Percentiles rank a stretch among this genome's conserved stretches.
Conservation (phyloP, 768 basidiomycete genomes). For the Phylloporus sp. region DNA sequence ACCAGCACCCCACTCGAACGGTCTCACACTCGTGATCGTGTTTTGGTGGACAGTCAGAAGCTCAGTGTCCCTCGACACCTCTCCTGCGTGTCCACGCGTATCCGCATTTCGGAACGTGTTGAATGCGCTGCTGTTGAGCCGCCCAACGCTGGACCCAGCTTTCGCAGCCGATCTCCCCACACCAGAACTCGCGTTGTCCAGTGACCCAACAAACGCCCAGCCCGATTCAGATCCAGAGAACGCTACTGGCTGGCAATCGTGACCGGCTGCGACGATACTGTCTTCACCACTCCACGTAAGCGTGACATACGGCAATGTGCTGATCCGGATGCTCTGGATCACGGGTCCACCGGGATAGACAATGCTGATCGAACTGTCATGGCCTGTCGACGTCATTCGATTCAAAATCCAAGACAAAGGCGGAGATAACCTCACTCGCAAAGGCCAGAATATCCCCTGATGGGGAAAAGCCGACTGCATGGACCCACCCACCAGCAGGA, state of each 20-base stretch:
- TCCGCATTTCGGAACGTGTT: constrained; percentile 93
- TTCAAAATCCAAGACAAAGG: neutral
- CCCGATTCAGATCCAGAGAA: constrained; percentile 71
- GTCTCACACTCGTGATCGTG: constrained; percentile 87
- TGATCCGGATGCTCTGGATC: constrained; percentile 67
- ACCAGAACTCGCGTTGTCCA: constrained; percentile 68
- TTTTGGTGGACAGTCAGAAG: constrained; percentile 94
- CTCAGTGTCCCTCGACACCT: constrained; percentile 56
- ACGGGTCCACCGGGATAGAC: constrained; percentile 83
- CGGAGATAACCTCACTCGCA: constrained; percentile 58
- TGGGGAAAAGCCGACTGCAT: constrained; percentile 92
- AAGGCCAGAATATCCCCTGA: constrained; percentile 94
- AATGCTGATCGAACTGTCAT: constrained; percentile 90
- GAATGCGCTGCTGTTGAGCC: constrained; percentile 91
- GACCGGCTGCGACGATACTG: constrained; percentile 84
- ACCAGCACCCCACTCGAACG: constrained; percentile 53
- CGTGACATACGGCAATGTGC: constrained; percentile 77
- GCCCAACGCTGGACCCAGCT: constrained; percentile 49
- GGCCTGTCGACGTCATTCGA: constrained; percentile 49
- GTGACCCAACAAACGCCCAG: constrained; percentile 75
- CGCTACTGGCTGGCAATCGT: constrained; percentile 94
- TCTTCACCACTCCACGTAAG: constrained; percentile 84
- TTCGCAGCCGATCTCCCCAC: constrained; percentile 39
- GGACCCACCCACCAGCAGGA: constrained; percentile 95
- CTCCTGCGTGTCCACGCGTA: constrained; percentile 48